Base-by-base conservation (phyloP, 164 flowering plant species). In the Dillenia suffruticosa region DNA sequence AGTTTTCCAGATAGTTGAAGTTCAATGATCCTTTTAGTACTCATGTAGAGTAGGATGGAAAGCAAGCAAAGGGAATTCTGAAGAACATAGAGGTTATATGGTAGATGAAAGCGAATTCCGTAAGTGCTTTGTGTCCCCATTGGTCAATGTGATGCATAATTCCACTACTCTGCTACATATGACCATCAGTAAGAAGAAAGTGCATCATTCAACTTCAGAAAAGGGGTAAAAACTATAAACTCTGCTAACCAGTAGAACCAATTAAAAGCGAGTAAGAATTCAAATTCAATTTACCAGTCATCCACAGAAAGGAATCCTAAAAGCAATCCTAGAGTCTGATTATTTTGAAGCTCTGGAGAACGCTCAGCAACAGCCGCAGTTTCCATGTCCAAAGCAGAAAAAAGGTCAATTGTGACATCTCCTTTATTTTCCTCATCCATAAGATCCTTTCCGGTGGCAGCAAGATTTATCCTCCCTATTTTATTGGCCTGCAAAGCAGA, bases 401-500 rank as follows among this genome's bases (percentile, higher is more conserved):
- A 92, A 71, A 95, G 92, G 78, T 95, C 99, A 65, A 87, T 68
- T 9, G 92, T 82, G 13, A 95, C 94, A 77, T 95, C 99, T 57
- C 92, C 97, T 78, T 77, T 97, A 69, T 95, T 95, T 66, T 95
- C 99, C 63, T 95, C 99, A 49, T 95, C 99, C 99, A 95, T 95
- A 51, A 95, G 86, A 79, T 95, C 99, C 80, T 92, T 95, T 47
- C 99, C 99, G 55, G 90, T 95, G 50, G 99, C 99, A 71, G 99
- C 99, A 70, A 95, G 97, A 75, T 95, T 95, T 72, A 95, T 95
- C 80, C 81, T 90, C n/a, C 99, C 99, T 74, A 95, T 95, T 76
- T 88, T 95, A 66, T 85, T 88, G 54, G 96, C 99, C 99, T 95
- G 77, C 48, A 61, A 45, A 67, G 47, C 8, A 54, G 32, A 45